These are phyloP conservation scores for Apiotrichum mycotoxinovorans DNA, from an alignment of 1,284 basidiomycete genomes.

Conservation along the genomic window DNA sequence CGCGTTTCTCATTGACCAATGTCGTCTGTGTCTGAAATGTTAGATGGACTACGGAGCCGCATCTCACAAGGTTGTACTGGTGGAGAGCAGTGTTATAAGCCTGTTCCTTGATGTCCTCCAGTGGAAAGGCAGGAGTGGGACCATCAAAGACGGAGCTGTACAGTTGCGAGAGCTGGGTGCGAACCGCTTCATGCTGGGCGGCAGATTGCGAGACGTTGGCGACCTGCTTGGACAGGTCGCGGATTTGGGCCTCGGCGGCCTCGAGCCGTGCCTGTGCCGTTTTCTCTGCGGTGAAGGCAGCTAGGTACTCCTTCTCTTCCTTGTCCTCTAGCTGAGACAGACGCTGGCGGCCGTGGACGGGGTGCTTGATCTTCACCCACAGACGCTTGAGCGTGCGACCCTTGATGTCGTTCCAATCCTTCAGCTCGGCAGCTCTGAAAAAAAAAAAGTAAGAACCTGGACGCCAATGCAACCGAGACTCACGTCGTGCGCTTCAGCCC, in stretches of 20 bases:
- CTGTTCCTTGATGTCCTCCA: constrained; percentile 23
- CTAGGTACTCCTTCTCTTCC: constrained; percentile 28
- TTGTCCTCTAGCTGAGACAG: constrained; percentile 21
- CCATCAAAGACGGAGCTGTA: constrained; percentile 21
- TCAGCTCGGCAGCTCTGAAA: constrained; percentile 18
- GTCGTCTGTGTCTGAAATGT: constrained; percentile 13
- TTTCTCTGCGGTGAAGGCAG: constrained; percentile 22
- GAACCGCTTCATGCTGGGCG: constrained; percentile 12
- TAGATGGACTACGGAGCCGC: neutral
- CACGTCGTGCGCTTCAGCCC: constrained; percentile 17
- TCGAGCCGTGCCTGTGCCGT: constrained; percentile 19
- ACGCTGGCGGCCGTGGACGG: constrained; percentile 5
- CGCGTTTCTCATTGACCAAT: constrained; percentile 24
- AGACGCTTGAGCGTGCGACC: constrained; percentile 23
- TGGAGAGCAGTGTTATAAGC: constrained; percentile 2
- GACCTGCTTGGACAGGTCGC: constrained; percentile 6
- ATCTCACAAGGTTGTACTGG: constrained; percentile 13
- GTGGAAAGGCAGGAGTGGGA: constrained; percentile 23
- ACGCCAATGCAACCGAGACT: neutral
- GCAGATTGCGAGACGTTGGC: constrained; percentile 10
- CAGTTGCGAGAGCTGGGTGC: constrained; percentile 15
- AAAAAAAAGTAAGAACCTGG: neutral
- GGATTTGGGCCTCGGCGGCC: constrained; percentile 18
- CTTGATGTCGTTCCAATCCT: constrained; percentile 24
- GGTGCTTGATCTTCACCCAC: constrained; percentile 25